Conservation (phyloP, 2,329 filamentous ascomycete species). For the Phaeoacremonium minimum region DNA sequence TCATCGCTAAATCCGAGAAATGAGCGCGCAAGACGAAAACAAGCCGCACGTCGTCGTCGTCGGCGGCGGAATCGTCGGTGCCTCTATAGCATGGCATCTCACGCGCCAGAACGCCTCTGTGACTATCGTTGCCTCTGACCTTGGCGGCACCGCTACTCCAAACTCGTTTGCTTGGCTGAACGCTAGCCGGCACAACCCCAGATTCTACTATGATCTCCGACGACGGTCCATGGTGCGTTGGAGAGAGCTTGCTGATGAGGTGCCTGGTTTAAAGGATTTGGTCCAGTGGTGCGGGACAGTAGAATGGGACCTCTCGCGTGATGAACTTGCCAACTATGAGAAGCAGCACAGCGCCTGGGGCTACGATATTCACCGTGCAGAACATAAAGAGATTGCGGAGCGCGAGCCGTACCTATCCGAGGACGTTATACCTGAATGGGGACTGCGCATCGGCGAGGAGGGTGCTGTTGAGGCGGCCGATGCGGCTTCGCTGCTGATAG, state of each 20-base stretch:
- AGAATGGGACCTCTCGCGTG: slow-evolving; percentile 15
- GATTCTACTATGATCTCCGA: slow-evolving; percentile 22
- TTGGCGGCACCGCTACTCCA: slow-evolving; percentile 23
- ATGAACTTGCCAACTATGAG: slow-evolving; percentile 15
- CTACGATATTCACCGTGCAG: slow-evolving; percentile 17
- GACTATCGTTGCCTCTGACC: slow-evolving; percentile 19
- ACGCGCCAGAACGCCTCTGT: slow-evolving; percentile 13
- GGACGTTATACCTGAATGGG: slow-evolving; percentile 6
- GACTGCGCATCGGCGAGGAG: slow-evolving; percentile 49
- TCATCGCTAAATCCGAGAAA: slow-evolving; percentile 1
- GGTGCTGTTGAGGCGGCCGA: slow-evolving; percentile 22
- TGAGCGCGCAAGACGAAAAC: background rate
- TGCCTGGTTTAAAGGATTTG: slow-evolving; percentile 14
- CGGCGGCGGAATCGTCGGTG: slow-evolving; percentile 21
- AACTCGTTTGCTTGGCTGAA: slow-evolving; percentile 27
- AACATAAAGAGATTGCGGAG: slow-evolving; percentile 11
- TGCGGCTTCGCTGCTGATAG: slow-evolving; percentile 16
- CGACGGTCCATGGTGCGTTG: slow-evolving; percentile 20
- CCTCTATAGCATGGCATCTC: slow-evolving; percentile 25
- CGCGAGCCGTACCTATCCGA: slow-evolving; percentile 16
- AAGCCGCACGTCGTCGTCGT: slow-evolving; percentile 15
- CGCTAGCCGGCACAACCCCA: slow-evolving; percentile 18
- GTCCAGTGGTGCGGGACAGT: slow-evolving; percentile 19
- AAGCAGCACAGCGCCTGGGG: slow-evolving; percentile 19
- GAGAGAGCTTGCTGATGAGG: slow-evolving; percentile 13